Evolutionary conservation across 192 early-diverging fungal genomes (phyloP).

Genomic region (Anaeromyces robustus): DNA sequence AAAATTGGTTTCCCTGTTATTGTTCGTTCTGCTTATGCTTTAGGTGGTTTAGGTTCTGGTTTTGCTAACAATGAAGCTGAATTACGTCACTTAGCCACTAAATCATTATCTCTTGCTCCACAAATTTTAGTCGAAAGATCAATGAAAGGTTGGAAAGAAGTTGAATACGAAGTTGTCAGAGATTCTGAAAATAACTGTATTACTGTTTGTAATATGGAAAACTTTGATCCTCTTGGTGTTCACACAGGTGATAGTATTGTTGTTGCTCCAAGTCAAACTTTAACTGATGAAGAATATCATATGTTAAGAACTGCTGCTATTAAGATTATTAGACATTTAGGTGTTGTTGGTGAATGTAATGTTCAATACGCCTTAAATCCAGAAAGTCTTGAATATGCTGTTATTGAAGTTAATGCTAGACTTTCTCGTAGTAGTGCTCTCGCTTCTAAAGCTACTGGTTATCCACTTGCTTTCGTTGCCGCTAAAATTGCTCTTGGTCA

Average conservation of each 20-base stretch:
- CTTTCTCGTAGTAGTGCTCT: slow-evolving; percentile 71
- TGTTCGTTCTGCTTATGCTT: slow-evolving; percentile 81
- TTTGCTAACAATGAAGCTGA: slow-evolving; percentile 66
- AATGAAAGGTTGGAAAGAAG: slow-evolving; percentile 99
- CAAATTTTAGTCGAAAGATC: slow-evolving; percentile 88
- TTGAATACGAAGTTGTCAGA: slow-evolving; percentile 97
- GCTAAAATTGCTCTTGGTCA: slow-evolving; percentile 91
- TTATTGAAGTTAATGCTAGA: slow-evolving; percentile 97
- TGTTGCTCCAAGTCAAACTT: slow-evolving; percentile 91
- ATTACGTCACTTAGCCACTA: slow-evolving; percentile 60
- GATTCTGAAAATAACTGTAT: slow-evolving; percentile 96
- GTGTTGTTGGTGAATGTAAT: slow-evolving; percentile 97
- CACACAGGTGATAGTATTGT: slow-evolving; percentile 99
- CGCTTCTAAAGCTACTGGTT: slow-evolving; percentile 95
- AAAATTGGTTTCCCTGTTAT: slow-evolving; percentile 88
- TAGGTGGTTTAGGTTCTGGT: slow-evolving; percentile 95
- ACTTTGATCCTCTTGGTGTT: slow-evolving; percentile 96
- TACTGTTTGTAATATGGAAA: slow-evolving; percentile 99
- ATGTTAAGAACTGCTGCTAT: slow-evolving; percentile 91
- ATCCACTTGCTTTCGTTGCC: slow-evolving; percentile 93
- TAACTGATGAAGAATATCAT: slow-evolving; percentile 88
- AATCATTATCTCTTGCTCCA: slow-evolving; percentile 71
- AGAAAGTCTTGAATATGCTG: slow-evolving; percentile 64
- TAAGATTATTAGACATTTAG: slow-evolving; percentile 88
- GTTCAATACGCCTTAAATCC: slow-evolving; percentile 95